Base-by-base conservation (phyloP, 352 stramenopile species). In the Aphanomyces euteiches region DNA sequence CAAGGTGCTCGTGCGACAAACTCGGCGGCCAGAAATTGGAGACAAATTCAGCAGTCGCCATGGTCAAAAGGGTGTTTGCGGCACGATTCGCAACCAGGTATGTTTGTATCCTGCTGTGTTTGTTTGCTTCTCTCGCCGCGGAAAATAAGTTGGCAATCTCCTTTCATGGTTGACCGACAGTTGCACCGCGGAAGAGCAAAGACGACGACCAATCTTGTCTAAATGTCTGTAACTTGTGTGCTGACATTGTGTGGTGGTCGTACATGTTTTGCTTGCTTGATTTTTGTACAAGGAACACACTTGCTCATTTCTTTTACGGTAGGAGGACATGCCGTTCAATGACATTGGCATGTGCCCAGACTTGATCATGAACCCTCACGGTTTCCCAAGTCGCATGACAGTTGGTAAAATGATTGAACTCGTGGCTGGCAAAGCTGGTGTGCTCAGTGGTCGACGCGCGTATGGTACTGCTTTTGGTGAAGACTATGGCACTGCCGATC, bases 331-430 rank as follows among this genome's bases (percentile, higher is more conserved):
- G 93, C 98, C 98, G 34, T 99, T 99, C 77, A 98, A 97, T 76
- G 97, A 99, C 78, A 82, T 93, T 59, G 98, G 98, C 17, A 90
- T 99, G 45, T 98, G 93, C 65, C 98, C 98, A 0, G 98, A 99
- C 80, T 77, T 99, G 41, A 99, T 99, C 76, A 99, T 99, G 96
- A 99, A 99, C 81, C 98, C 98, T 54, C 98, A 99, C 83, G 98
- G 97, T 71, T 99, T 99, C 81, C 98, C 98, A 40, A 98, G 90
- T 73, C 96, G 98, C 66, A 99, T 99, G 98, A 99, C 98, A 13
- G 95, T 99, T 13, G 95, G 95, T 28, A 99, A 99, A 79, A 98
- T 99, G 80, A 98, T 99, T 19, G 98, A 99, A 82, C 77, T 99
- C 19, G 92, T 99, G 43, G 96, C 96, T 5, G 97, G 97, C 57